Evolutionary conservation across 345 rosid genomes (phyloP).

Genomic region (Camelina laxa): DNA sequence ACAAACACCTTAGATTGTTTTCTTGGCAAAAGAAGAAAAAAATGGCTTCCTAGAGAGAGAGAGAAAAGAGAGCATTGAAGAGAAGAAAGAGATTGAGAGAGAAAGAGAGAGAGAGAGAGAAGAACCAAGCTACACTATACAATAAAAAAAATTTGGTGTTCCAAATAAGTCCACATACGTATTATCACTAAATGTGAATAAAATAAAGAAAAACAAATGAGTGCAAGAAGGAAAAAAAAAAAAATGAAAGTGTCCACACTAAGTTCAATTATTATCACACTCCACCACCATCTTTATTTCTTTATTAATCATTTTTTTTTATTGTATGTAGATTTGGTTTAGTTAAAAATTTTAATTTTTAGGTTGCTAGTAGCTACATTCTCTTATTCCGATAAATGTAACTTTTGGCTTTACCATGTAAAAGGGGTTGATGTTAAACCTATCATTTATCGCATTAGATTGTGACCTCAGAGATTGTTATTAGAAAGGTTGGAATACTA

Average conservation of each 20-base stretch:
- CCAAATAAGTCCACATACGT: conserved; percentile 46
- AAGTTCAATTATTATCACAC: conserved; percentile 46
- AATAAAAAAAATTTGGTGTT: conserved; percentile 30
- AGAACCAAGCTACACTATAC: conserved; percentile 22
- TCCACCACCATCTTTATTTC: conserved; percentile 44
- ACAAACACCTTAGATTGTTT: conserved; percentile 28
- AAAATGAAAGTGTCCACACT: conserved; percentile 43
- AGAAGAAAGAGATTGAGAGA: conserved; percentile 31
- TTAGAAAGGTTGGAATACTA: background rate
- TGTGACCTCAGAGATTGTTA: background rate
- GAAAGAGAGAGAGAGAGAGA: conserved; percentile 30
- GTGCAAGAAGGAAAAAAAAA: conserved; percentile 31
- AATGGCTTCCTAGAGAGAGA: conserved; percentile 45
- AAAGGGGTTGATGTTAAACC: background rate
- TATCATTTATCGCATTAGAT: background rate
- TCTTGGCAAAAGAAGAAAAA: conserved; percentile 31
- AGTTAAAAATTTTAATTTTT: background rate
- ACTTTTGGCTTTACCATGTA: conserved; percentile 4
- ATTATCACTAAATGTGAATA: conserved; percentile 39
- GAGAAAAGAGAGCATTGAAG: conserved; percentile 35
- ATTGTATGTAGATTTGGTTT: conserved; percentile 20
- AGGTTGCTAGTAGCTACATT: conserved; percentile 1
- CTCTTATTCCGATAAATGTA: conserved; percentile 8
- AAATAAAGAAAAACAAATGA: conserved; percentile 32
- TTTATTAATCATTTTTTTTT: background rate